Evolutionary conservation across 106 monocot species (phyloP).

Genomic region (Platanthera zijinensis): DNA sequence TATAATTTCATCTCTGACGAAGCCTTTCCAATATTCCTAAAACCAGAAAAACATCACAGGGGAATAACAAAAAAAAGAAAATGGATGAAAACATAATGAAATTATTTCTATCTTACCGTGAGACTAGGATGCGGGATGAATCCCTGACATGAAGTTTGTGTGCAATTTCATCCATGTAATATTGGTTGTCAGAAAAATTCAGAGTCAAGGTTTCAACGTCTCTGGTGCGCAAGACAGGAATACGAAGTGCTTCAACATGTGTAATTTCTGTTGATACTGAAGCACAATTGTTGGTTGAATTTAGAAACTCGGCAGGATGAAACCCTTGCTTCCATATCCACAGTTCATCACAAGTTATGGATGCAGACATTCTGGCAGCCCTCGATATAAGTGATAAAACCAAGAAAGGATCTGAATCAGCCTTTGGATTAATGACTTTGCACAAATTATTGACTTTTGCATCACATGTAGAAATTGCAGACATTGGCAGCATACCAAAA

Average conservation of each 20-base stretch:
- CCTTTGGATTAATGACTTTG: slow-evolving; percentile 54
- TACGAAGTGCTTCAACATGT: slow-evolving; percentile 35
- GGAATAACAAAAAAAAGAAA: slow-evolving; percentile 1
- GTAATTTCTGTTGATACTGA: slow-evolving; percentile 8
- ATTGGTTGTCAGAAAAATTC: slow-evolving; percentile 29
- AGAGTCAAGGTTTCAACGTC: slow-evolving; percentile 35
- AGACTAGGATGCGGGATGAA: slow-evolving; percentile 62
- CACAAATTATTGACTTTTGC: slow-evolving; percentile 56
- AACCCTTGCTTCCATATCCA: slow-evolving; percentile 41
- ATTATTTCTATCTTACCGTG: slow-evolving; percentile 41
- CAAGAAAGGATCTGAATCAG: slow-evolving; percentile 61
- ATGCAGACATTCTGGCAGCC: slow-evolving; percentile 46
- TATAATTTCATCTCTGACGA: slow-evolving; percentile 88
- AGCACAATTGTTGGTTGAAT: slow-evolving; percentile 18
- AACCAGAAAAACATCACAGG: slow-evolving; percentile 5
- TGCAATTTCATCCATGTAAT: slow-evolving; percentile 83
- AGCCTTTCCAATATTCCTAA: slow-evolving; percentile 80
- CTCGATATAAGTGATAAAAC: slow-evolving; percentile 41
- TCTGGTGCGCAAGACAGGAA: slow-evolving; percentile 46
- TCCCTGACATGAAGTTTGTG: slow-evolving; percentile 40
- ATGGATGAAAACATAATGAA: slow-evolving; percentile 1
- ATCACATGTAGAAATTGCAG: slow-evolving; percentile 64
- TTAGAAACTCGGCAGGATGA: slow-evolving; percentile 32
- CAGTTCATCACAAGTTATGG: slow-evolving; percentile 29
- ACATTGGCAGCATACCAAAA: slow-evolving; percentile 56